A percentile compares a stretch with the other conserved stretches of the same genome.
Conservation (phyloP, 2,329 filamentous ascomycete genomes). For the Hypoxylon sp. region DNA sequence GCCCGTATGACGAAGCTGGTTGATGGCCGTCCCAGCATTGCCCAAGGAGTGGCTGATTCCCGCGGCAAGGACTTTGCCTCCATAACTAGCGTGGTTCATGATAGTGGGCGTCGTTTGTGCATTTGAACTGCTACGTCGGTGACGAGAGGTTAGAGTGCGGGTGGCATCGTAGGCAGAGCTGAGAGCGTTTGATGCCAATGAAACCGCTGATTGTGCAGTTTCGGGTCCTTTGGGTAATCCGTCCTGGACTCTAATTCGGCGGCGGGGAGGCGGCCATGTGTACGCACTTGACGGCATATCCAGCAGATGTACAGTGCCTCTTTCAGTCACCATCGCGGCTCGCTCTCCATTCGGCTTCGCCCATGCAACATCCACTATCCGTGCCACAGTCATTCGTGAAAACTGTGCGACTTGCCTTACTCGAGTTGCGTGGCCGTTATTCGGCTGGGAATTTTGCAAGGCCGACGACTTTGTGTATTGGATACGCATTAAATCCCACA, state of each 20-base stretch:
- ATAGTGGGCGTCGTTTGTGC: constrained; percentile 59
- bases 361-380: constrained; percentile 92
- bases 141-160: constrained; percentile 68
- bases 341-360: constrained; percentile 83
- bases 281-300: constrained; percentile 86
- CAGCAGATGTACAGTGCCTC: constrained; percentile 94
- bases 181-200: constrained; percentile 77
- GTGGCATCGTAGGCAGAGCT: constrained; percentile 78
- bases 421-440: constrained; percentile 62
- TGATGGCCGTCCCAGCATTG: constrained; percentile 77
- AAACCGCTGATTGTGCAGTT: constrained; percentile 67
- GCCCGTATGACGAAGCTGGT: constrained; percentile 77
- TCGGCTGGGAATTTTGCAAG: constrained; percentile 65
- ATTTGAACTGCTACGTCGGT: constrained; percentile 64
- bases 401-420: constrained; percentile 91
- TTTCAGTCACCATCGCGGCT: constrained; percentile 89
- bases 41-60: constrained; percentile 81
- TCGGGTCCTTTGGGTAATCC: constrained; percentile 63
- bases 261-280: constrained; percentile 83
- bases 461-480: constrained; percentile 73
- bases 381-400: constrained; percentile 89
- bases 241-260: constrained; percentile 60
- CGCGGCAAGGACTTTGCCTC: constrained; percentile 77
- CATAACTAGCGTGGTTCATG: constrained; percentile 74
- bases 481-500: constrained; percentile 81